Conservation (phyloP, 176 grass and related monocot genomes). For the Olyra latifolia region DNA sequence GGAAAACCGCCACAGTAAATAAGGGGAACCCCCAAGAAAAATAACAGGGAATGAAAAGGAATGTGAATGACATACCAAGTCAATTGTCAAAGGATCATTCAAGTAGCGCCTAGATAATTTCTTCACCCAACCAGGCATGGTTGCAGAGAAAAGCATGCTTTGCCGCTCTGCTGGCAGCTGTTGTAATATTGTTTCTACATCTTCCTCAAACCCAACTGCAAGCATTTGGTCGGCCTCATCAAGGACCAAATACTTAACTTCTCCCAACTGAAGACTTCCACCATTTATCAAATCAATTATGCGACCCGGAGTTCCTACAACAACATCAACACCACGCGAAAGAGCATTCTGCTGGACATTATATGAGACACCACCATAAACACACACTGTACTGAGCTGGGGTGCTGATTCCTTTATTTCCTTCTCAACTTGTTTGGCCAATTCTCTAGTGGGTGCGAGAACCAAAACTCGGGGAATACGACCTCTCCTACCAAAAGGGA, state of each 20-base stretch:
- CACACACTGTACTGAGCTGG: conserved; percentile 79
- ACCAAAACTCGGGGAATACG: conserved; percentile 77
- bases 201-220: conserved; percentile 98
- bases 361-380: conserved; percentile 96
- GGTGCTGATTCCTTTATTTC: conserved; percentile 96
- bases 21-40: neutral
- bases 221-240: conserved; percentile 99
- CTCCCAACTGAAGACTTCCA: conserved; percentile 69
- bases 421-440: conserved; percentile 99
- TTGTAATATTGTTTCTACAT: conserved; percentile 97
- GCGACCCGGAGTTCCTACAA: conserved; percentile 96
- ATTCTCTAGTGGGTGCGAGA: conserved; percentile 92
- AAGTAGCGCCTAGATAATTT: conserved; percentile 84
- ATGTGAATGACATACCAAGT: conserved; percentile 65
- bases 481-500: conserved; percentile 48
- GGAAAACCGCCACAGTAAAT: neutral
- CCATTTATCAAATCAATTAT: conserved; percentile 95
- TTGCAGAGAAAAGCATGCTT: conserved; percentile 98
- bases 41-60: neutral
- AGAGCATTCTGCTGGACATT: conserved; percentile 82
- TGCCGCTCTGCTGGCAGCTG: conserved; percentile 67
- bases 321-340: conserved; percentile 91
- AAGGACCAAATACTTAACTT: conserved; percentile 88
- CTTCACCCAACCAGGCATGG: conserved; percentile 97
- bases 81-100: conserved; percentile 91